Conservation (phyloP, 2,329 filamentous ascomycete species). For the Pseudogymnoascus sp. region DNA sequence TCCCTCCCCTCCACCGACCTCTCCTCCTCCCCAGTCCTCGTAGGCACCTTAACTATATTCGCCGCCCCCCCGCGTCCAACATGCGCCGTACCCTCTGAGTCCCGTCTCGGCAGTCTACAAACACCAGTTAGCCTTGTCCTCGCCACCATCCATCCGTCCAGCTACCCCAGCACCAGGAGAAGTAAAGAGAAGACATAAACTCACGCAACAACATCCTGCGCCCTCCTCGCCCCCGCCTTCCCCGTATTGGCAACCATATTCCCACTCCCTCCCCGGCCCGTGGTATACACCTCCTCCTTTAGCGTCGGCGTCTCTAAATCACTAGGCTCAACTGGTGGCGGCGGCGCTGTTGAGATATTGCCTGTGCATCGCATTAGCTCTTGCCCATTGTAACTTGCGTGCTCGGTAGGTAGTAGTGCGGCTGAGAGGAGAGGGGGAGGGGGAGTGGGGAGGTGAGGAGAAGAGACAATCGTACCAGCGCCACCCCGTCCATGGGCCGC, state of each 20-base stretch:
- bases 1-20: not conserved
- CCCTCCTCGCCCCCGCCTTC: constrained; percentile 62
- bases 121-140: constrained; percentile 5
- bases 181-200: constrained; percentile 24
- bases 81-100: constrained; percentile 48
- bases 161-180: too few species aligned
- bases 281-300: constrained; percentile 78
- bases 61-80: constrained; percentile 68
- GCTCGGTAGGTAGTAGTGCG: not conserved
- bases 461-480: not conserved
- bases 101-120: constrained; percentile 39
- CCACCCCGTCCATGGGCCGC: not conserved
- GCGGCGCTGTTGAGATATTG: constrained; percentile 53
- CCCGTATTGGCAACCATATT: constrained; percentile 77
- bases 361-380: constrained; percentile 29
- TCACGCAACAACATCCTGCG: constrained; percentile 74
- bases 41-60: constrained; percentile 42
- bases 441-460: too few species aligned
- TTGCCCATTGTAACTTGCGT: not conserved
- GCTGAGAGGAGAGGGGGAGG: not conserved
- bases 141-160: too few species aligned
- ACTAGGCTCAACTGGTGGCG: constrained; percentile 39
- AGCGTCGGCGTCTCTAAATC: constrained; percentile 77
- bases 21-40: constrained; percentile 31
- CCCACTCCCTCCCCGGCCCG: constrained; percentile 77